Evolutionary conservation across 2,329 filamentous ascomycete genomes (phyloP).

Genomic region (Calonectria crousiana): DNA sequence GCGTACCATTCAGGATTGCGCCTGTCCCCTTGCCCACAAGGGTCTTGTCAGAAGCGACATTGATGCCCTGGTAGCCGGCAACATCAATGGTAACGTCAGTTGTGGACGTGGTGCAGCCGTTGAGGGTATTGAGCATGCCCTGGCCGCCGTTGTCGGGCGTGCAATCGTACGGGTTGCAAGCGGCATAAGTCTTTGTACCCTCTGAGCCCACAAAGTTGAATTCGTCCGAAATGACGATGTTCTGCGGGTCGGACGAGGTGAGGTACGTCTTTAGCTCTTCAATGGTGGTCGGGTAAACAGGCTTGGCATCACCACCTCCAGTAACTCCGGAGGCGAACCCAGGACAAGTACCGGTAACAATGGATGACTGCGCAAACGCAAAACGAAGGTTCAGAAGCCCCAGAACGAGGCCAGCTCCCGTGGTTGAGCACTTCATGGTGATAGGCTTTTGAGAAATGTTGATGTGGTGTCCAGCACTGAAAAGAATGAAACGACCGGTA

Average conservation of each 20-base stretch:
- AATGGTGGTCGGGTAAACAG: background rate
- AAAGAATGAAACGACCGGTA: background rate
- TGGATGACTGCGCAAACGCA: background rate
- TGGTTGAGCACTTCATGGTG: background rate
- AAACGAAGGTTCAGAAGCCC: background rate
- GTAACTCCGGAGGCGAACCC: slow-evolving; percentile 1
- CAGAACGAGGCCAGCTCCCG: background rate
- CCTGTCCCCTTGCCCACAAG: background rate
- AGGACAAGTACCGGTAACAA: background rate
- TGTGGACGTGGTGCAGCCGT: background rate
- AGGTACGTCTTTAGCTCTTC: background rate
- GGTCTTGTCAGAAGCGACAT: background rate
- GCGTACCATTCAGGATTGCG: background rate
- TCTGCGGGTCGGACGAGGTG: background rate
- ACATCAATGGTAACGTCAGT: background rate
- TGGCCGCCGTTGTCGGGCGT: background rate
- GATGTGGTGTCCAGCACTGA: background rate
- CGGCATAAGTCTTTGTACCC: background rate
- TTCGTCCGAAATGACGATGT: background rate
- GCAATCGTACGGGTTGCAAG: background rate
- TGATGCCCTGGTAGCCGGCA: background rate
- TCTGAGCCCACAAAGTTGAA: background rate
- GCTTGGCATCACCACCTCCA: background rate
- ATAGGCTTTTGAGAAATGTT: background rate
- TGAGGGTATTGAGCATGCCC: background rate